phyloP scores from a whole-genome alignment of 192 early-diverging fungal species.

The Backusella liffmaniae region DNA sequence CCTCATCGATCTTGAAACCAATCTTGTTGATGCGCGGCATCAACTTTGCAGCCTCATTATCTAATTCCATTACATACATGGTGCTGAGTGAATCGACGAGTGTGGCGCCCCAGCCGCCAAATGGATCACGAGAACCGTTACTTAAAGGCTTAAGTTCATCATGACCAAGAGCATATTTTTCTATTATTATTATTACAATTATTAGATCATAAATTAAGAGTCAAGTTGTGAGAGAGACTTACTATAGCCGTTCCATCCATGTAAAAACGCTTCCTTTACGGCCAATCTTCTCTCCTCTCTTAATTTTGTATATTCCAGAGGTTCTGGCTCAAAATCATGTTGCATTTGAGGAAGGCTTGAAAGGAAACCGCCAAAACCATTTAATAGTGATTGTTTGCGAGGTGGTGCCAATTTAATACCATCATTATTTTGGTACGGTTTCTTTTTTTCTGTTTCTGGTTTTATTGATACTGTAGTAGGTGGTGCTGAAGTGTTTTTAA shows the following conservation, averaged over 20 bases:
- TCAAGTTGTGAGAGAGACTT: neutral
- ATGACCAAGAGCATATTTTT: slow-evolving; percentile 69
- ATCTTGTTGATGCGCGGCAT: slow-evolving; percentile 55
- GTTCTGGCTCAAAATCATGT: slow-evolving; percentile 22
- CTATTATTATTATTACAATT: neutral
- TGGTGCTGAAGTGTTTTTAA: neutral
- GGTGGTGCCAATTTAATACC: neutral
- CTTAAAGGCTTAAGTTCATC: slow-evolving; percentile 61
- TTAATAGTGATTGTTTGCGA: neutral
- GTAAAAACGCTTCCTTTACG: slow-evolving; percentile 58
- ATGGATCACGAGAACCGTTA: slow-evolving; percentile 27
- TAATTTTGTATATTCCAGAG: neutral
- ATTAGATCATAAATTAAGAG: neutral
- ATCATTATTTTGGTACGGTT: neutral
- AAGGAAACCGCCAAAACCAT: slow-evolving; percentile 2
- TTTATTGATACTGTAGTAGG: neutral
- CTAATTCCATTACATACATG: slow-evolving; percentile 78
- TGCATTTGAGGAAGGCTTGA: slow-evolving; percentile 20
- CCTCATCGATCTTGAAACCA: slow-evolving; percentile 49
- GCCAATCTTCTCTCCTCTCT: slow-evolving; percentile 38
- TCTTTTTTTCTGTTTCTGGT: neutral
- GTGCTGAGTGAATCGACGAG: slow-evolving; percentile 88
- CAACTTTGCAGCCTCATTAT: slow-evolving; percentile 69
- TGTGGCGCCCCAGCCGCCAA: slow-evolving; percentile 65
- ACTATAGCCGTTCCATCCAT: slow-evolving; percentile 81